phyloP scores from a whole-genome alignment of 192 early-diverging fungal species.

The Coemansia sp. region DNA sequence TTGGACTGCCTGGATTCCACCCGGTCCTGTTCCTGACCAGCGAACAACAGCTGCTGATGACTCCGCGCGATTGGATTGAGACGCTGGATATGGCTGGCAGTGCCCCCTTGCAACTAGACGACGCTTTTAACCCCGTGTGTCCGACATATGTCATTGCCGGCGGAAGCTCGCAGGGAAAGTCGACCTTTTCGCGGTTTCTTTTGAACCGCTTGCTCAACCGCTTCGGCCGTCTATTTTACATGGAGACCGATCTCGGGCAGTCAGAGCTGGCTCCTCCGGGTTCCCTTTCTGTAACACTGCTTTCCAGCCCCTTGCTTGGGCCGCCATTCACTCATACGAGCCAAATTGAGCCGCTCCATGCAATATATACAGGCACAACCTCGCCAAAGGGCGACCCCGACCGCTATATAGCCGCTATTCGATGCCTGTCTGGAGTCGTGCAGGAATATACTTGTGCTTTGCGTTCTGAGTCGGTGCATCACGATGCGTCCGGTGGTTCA shows the following conservation, averaged over 20 bases:
- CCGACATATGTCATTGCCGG: constrained; percentile 73
- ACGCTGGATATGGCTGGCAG: constrained; percentile 27
- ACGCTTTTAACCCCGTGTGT: constrained; percentile 32
- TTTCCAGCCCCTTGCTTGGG: constrained; percentile 71
- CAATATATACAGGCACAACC: constrained; percentile 73
- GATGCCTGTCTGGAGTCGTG: constrained; percentile 64
- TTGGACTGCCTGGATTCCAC: constrained; percentile 24
- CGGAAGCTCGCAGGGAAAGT: constrained; percentile 84
- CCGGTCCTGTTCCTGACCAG: constrained; percentile 23
- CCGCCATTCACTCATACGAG: constrained; percentile 79
- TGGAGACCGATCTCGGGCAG: constrained; percentile 94
- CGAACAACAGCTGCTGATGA: constrained; percentile 44
- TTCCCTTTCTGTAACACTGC: constrained; percentile 72
- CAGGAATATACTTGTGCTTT: constrained; percentile 34
- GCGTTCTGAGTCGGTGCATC: background rate
- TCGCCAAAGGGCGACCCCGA: constrained; percentile 81
- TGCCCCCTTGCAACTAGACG: constrained; percentile 29
- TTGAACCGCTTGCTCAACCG: constrained; percentile 73
- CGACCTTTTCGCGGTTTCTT: constrained; percentile 76
- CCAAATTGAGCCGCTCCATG: constrained; percentile 60
- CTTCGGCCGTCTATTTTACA: constrained; percentile 71
- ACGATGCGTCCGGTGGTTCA: constrained; percentile 11
- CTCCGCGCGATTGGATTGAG: constrained; percentile 38
- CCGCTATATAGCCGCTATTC: constrained; percentile 71
- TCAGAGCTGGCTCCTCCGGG: constrained; percentile 84